Conservation (phyloP, 192 early-diverging fungal species). For the Gonapodya sp. region DNA sequence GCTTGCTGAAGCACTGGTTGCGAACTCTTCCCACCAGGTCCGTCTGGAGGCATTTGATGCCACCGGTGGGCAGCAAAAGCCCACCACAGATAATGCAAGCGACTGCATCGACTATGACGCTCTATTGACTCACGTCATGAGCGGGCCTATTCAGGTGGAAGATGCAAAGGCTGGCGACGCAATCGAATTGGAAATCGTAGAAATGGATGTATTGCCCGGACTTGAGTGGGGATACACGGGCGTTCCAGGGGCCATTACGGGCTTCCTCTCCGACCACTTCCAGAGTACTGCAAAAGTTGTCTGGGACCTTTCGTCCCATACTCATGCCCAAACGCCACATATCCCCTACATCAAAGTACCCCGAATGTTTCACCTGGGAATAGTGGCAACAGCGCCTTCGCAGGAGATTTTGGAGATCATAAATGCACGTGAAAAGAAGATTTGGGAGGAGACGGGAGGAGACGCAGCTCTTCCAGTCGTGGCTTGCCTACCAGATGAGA, state of each 20-base stretch:
- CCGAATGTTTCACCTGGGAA: slow-evolving; percentile 6
- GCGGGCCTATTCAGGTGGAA: not conserved
- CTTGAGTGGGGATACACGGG: slow-evolving; percentile 8
- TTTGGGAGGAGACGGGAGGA: slow-evolving; percentile 6
- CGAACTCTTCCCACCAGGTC: not conserved
- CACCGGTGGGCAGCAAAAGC: slow-evolving; percentile 2
- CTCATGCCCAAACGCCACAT: not conserved
- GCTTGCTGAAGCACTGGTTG: not conserved
- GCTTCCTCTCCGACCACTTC: slow-evolving; percentile 5
- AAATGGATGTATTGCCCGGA: slow-evolving; percentile 6
- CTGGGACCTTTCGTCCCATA: slow-evolving; percentile 7
- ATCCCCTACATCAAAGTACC: slow-evolving; percentile 5
- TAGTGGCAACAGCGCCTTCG: slow-evolving; percentile 2
- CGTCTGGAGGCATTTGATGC: not conserved
- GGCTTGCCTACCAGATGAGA: slow-evolving; percentile 2
- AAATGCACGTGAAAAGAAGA: not conserved
- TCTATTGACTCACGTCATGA: not conserved
- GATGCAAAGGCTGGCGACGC: not conserved
- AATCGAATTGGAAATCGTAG: slow-evolving; percentile 1
- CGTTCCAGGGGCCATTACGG: not conserved
- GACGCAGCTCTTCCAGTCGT: slow-evolving; percentile 2
- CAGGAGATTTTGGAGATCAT: slow-evolving; percentile 6
- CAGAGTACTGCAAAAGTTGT: not conserved
- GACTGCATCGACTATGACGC: not conserved
- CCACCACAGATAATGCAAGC: not conserved